Conservation (phyloP, 768 basidiomycete species). For the Mycena pura region DNA sequence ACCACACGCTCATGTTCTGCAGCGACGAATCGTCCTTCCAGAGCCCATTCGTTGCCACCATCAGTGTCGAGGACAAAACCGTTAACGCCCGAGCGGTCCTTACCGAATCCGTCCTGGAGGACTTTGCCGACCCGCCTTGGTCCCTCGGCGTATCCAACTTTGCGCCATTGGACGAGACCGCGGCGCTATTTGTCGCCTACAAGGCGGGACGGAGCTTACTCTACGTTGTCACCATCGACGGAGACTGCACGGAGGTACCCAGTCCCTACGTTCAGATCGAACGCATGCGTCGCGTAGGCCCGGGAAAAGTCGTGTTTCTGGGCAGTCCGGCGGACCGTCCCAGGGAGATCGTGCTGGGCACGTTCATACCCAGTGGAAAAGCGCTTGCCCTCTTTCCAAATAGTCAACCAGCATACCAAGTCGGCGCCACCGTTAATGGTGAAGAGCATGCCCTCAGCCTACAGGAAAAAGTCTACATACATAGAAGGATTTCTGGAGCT, state of each 20-base stretch:
- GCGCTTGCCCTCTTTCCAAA: too few species aligned
- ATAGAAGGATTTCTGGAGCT: too few species aligned
- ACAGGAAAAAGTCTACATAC: too few species aligned
- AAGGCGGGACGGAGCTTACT: slow-evolving; percentile 35
- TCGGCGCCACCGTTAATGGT: too few species aligned
- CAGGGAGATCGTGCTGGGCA: slow-evolving; percentile 14
- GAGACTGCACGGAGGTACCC: slow-evolving; percentile 32
- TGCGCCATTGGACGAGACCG: slow-evolving; percentile 36
- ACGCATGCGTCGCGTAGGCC: slow-evolving; percentile 32
- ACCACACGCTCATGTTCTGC: slow-evolving; percentile 53
- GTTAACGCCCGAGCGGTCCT: background rate
- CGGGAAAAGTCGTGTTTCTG: slow-evolving; percentile 33
- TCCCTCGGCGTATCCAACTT: slow-evolving; percentile 44
- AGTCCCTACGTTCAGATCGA: slow-evolving; percentile 37
- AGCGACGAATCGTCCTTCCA: slow-evolving; percentile 56
- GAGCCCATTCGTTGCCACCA: slow-evolving; percentile 56
- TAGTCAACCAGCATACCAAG: too few species aligned
- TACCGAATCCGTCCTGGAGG: slow-evolving; percentile 37
- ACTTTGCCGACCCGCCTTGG: slow-evolving; percentile 56
- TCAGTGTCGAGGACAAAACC: slow-evolving; percentile 33
- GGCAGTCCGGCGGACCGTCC: slow-evolving; percentile 35
- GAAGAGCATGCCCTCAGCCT: too few species aligned
- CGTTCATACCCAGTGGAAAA: too few species aligned
- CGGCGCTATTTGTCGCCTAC: slow-evolving; percentile 30
- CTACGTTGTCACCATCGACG: slow-evolving; percentile 33